Percentiles rank a stretch among this genome's conserved stretches.
Evolutionary conservation across 1,284 basidiomycete genomes (phyloP).

Genomic region (Inonotus hispidus): DNA sequence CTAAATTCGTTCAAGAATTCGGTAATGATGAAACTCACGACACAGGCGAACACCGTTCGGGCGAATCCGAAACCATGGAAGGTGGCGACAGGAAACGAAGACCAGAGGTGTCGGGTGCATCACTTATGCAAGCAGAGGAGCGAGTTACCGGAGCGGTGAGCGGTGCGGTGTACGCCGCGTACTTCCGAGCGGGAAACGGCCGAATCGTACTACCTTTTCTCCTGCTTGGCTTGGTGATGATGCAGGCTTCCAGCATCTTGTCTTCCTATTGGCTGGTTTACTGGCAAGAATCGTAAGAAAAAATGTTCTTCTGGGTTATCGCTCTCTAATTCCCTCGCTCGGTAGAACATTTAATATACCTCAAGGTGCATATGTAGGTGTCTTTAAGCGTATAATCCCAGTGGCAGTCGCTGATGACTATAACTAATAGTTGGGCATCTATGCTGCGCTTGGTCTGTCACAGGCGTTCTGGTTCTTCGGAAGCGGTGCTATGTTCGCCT

Average conservation of each 20-base stretch:
- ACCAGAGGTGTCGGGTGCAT: slow-evolving; percentile 17
- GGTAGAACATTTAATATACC: slow-evolving; percentile 7
- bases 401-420: slow-evolving; percentile 51
- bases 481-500: slow-evolving; percentile 48
- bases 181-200: slow-evolving; percentile 52
- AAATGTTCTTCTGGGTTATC: neutral
- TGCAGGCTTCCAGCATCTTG: slow-evolving; percentile 59
- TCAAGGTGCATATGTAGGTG: slow-evolving; percentile 41
- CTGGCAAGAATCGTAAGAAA: slow-evolving; percentile 54
- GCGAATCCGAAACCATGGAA: slow-evolving; percentile 24
- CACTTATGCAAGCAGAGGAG: slow-evolving; percentile 45
- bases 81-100: slow-evolving; percentile 20
- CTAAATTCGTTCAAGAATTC: slow-evolving; percentile 64
- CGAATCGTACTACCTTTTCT: slow-evolving; percentile 48
- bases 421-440: slow-evolving; percentile 57
- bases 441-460: slow-evolving; percentile 48
- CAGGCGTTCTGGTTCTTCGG: slow-evolving; percentile 49
- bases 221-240: slow-evolving; percentile 42
- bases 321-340: neutral
- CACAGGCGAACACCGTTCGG: slow-evolving; percentile 30
- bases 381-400: neutral
- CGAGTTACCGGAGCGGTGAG: slow-evolving; percentile 55
- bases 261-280: slow-evolving; percentile 71
- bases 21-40: slow-evolving; percentile 43
- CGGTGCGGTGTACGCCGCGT: slow-evolving; percentile 45